Base-by-base conservation (phyloP, 768 basidiomycete species). In the Asterophora lycoperdoides region DNA sequence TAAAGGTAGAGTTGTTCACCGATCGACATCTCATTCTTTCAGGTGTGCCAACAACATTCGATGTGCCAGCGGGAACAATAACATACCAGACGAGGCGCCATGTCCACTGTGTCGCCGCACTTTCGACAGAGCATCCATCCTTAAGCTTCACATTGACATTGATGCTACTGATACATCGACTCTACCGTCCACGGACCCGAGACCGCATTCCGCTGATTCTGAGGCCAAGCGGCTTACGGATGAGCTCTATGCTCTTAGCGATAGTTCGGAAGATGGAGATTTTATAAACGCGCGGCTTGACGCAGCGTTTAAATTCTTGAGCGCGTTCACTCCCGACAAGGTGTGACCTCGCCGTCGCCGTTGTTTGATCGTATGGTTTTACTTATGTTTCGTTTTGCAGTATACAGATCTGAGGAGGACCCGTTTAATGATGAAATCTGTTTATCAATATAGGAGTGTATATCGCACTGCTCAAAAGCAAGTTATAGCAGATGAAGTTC, bases 71-170 rank as follows among this genome's bases (percentile, higher is more conserved):
- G 63, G 42, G 39, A 50, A 46, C 8, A 3, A 10, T 15, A 38
- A n/a, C 11, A 48, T 50, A 26, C 45, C 51, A 18, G 55, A 56
- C 23, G 51, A 41, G 33, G 44, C 45, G 30, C 48, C 57, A 26
- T 88, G 86, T 57, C 85, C 86, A 39, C 66, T 89, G 41, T 89
- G 86, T 66, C 79, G 85, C 37, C 68, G 61, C 7, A 62, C 68
- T 17, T 84, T 84, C 64, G 68, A 75, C 9, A 60, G 65, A 17
- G 57, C 66, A 13, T 68, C 76, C 8, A 60, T 76, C 38, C 70
- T 79, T 39, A 77, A 69, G 63, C 75, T 89, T 42, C 84, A 84
- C 60, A 63, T 86, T 41, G 84, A 86, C 62, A 54, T 75, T 46
- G 75, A 80, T 40, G 64, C 49, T 45, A 56, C 60, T 23, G 57